phyloP scores from a whole-genome alignment of 208 protist species.

The Wallacemonas collosoma region DNA sequence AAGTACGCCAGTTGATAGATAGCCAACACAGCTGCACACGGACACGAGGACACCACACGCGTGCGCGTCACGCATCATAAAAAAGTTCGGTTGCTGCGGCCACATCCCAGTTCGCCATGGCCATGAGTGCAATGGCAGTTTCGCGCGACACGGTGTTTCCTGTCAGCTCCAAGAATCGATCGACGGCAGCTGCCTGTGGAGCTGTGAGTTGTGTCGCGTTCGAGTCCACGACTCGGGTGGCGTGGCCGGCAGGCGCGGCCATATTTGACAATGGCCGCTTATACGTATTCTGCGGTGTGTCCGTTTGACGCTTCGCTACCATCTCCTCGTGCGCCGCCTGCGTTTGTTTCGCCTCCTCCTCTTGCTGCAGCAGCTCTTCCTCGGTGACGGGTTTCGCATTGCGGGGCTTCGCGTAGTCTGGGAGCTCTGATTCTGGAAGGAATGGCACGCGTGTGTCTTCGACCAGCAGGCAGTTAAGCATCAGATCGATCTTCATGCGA shows the following conservation, averaged over 20 bases:
- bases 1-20: too few species aligned
- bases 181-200: background rate
- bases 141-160: background rate
- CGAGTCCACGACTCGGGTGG: too few species aligned
- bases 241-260: too few species aligned
- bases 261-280: too few species aligned
- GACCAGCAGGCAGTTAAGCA: conserved; percentile 51
- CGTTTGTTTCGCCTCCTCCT: background rate
- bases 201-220: background rate
- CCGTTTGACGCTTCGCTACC: background rate
- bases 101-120: background rate
- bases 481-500: conserved; percentile 76
- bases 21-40: too few species aligned
- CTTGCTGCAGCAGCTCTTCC: conserved; percentile 14
- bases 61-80: conserved; percentile 15
- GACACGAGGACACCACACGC: background rate
- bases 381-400: background rate
- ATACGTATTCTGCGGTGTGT: background rate
- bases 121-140: background rate
- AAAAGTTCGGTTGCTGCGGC: background rate
- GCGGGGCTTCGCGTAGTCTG: conserved; percentile 20
- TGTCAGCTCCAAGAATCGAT: background rate
- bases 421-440: conserved; percentile 57
- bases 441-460: conserved; percentile 53
- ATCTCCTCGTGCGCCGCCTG: background rate